Evolutionary conservation across 148 eudicot species (phyloP).

Genomic region (Simmondsia chinensis): DNA sequence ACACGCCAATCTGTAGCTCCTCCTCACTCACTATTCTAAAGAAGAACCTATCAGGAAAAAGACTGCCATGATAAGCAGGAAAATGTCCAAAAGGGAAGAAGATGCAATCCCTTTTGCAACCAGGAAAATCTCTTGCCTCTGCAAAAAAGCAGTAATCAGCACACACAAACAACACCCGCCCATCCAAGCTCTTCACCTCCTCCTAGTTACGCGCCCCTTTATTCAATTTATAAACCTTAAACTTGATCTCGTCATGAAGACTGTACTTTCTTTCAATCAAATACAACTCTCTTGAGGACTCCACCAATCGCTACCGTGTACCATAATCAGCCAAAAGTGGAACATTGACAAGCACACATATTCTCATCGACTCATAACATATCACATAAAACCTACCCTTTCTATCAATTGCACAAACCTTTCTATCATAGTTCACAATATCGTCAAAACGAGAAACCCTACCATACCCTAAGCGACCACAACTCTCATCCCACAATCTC

Average conservation of each 20-base stretch:
- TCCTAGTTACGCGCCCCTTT: constrained; percentile 1
- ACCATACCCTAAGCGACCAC: too few species aligned
- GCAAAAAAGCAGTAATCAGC: constrained; percentile 6
- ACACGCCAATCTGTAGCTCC: constrained; percentile 1
- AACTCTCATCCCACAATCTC: too few species aligned
- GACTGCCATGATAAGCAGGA: neutral
- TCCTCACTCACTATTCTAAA: neutral
- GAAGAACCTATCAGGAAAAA: neutral
- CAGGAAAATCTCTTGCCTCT: neutral
- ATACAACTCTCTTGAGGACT: constrained; percentile 4
- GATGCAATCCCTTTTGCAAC: neutral
- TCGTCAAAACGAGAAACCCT: too few species aligned
- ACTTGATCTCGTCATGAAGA: constrained; percentile 1
- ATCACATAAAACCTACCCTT: too few species aligned
- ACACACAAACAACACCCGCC: constrained; percentile 1
- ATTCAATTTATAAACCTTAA: constrained; percentile 6
- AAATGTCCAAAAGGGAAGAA: constrained; percentile 2
- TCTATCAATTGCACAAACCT: too few species aligned
- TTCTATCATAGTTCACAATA: too few species aligned
- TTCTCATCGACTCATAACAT: too few species aligned
- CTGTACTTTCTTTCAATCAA: constrained; percentile 7
- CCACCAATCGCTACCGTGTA: constrained; percentile 3
- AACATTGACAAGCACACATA: too few species aligned
- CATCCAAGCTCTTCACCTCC: constrained; percentile 6
- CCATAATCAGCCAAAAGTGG: too few species aligned